Evolutionary conservation across 1,284 basidiomycete species (phyloP).

Genomic region (Athelia sp.): DNA sequence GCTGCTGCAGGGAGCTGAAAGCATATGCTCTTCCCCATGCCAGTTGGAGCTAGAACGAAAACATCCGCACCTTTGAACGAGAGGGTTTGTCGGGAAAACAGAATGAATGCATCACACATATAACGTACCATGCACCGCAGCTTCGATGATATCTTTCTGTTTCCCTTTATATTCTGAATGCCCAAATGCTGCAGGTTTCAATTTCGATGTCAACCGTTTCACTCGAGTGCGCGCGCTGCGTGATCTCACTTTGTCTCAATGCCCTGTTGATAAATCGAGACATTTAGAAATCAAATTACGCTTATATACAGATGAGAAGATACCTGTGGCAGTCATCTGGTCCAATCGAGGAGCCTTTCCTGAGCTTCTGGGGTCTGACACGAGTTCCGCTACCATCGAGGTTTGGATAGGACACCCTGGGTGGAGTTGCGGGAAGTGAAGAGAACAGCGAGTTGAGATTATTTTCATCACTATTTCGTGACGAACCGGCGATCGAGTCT

Average conservation of each 20-base stretch:
- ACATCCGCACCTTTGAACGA: constrained; percentile 55
- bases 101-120: constrained; percentile 5
- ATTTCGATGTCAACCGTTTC: neutral
- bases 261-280: neutral
- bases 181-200: constrained; percentile 61
- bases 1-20: constrained; percentile 84
- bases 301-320: neutral
- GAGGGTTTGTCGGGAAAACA: neutral
- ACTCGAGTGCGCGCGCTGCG: neutral
- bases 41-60: constrained; percentile 82
- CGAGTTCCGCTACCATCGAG: neutral
- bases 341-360: neutral
- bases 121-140: constrained; percentile 52
- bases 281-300: too few species aligned
- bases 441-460: neutral
- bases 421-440: neutral
- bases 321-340: neutral
- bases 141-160: constrained; percentile 71
- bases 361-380: neutral
- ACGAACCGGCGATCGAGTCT: neutral
- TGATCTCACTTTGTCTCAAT: neutral
- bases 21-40: constrained; percentile 88
- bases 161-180: constrained; percentile 67
- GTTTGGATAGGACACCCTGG: neutral
- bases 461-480: neutral